Conservation (phyloP, 768 basidiomycete genomes). For the Rhizopogon salebrosus region DNA sequence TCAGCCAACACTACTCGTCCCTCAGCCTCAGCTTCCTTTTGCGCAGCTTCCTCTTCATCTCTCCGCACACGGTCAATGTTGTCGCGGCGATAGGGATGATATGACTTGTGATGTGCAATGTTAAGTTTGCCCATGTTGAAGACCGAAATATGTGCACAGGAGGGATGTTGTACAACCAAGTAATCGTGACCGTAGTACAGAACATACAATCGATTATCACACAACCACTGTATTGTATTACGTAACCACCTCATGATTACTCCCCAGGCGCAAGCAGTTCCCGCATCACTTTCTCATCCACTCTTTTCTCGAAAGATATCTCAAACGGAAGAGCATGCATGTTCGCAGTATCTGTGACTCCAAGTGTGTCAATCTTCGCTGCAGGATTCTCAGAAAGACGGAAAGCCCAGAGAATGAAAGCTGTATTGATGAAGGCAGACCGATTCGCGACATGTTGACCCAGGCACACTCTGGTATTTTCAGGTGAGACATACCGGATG, state of each 20-base stretch:
- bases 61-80: slow-evolving; percentile 76
- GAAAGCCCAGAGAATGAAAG: slow-evolving; percentile 61
- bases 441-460: slow-evolving; percentile 40
- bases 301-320: slow-evolving; percentile 45
- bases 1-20: slow-evolving; percentile 73
- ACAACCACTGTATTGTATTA: too few relatives aligned
- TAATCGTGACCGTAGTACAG: too few relatives aligned
- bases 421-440: slow-evolving; percentile 59
- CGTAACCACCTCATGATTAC: background rate
- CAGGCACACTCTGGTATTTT: slow-evolving; percentile 42
- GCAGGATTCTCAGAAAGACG: slow-evolving; percentile 40
- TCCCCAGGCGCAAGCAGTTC: background rate
- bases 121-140: slow-evolving; percentile 73
- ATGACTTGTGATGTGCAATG: slow-evolving; percentile 89
- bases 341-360: slow-evolving; percentile 56
- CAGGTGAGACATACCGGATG: background rate
- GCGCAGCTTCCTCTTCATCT: slow-evolving; percentile 77
- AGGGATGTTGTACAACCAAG: too few relatives aligned
- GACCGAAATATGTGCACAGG: background rate
- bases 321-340: slow-evolving; percentile 54
- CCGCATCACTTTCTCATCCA: slow-evolving; percentile 5
- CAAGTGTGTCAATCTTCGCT: slow-evolving; percentile 52
- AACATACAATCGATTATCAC: too few relatives aligned
- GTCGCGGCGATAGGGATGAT: slow-evolving; percentile 80
- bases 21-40: slow-evolving; percentile 64